Evolutionary conservation across 23 red algal genomes (phyloP).

Genomic region (Agarophyton chilense): DNA sequence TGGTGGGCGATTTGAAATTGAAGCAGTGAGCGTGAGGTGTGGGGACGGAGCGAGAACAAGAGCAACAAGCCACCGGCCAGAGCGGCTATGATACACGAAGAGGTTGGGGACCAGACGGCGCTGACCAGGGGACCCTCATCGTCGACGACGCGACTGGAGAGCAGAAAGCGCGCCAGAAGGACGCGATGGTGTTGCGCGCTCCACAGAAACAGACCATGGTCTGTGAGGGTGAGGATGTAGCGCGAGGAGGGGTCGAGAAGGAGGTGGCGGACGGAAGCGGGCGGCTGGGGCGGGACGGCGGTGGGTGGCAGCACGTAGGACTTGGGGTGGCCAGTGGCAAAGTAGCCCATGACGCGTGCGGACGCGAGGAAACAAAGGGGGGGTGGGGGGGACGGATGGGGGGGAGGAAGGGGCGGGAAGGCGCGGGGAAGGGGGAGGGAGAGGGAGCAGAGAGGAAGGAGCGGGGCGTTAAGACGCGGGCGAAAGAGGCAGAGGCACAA

Average conservation of each 20-base stretch:
- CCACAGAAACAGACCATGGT: slow-evolving; percentile 58
- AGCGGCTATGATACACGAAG: slow-evolving; percentile 29
- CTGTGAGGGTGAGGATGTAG: slow-evolving; percentile 51
- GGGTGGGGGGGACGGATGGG: neutral
- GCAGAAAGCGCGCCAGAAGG: slow-evolving; percentile 62
- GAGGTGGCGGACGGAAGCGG: slow-evolving; percentile 46
- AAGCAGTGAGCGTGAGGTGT: neutral
- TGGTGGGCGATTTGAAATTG: slow-evolving; percentile 24
- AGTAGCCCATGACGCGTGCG: slow-evolving; percentile 79
- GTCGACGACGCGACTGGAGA: slow-evolving; percentile 25
- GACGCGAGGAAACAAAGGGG: neutral
- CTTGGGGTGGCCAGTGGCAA: slow-evolving; percentile 71
- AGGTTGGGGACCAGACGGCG: slow-evolving; percentile 31
- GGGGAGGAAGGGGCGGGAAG: neutral
- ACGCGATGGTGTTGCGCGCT: slow-evolving; percentile 59
- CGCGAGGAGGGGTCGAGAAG: slow-evolving; percentile 36
- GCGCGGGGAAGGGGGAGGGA: neutral
- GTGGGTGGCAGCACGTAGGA: slow-evolving; percentile 49
- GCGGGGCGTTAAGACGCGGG: neutral
- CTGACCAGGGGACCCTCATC: slow-evolving; percentile 37
- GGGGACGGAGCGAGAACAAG: slow-evolving; percentile 35
- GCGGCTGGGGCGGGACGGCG: slow-evolving; percentile 18
- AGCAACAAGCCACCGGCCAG: slow-evolving; percentile 46
- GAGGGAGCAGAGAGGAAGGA: neutral
- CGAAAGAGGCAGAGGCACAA: too few relatives aligned